phyloP scores from a whole-genome alignment of 2,329 filamentous ascomycete genomes.

The Cercospora sp. region DNA sequence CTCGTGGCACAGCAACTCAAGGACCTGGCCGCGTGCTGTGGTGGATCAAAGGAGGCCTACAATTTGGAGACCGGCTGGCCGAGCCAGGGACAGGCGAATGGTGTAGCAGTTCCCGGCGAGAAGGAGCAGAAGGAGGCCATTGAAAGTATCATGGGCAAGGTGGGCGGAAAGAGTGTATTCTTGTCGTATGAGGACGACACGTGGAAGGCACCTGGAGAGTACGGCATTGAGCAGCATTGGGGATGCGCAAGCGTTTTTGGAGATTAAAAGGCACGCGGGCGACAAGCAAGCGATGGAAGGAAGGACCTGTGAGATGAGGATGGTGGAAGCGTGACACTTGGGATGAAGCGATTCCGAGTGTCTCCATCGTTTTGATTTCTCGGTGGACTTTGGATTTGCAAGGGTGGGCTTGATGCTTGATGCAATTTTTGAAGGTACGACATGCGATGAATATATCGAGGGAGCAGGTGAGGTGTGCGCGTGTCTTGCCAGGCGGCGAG shows the following conservation, averaged over 20 bases:
- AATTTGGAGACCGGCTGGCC: conserved; percentile 95
- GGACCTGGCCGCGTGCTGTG: conserved; percentile 70
- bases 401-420: neutral
- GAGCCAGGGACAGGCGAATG: conserved; percentile 67
- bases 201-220: conserved; percentile 75
- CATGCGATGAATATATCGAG: neutral
- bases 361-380: neutral
- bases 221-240: conserved; percentile 78
- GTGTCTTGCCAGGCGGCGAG: neutral
- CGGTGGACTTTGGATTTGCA: neutral
- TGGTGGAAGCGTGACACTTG: neutral
- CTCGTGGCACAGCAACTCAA: conserved; percentile 76
- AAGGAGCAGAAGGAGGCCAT: conserved; percentile 72
- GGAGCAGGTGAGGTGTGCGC: neutral
- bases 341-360: neutral
- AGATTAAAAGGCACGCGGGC: neutral
- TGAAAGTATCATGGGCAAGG: conserved; percentile 64
- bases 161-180: conserved; percentile 71
- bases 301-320: neutral
- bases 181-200: conserved; percentile 78
- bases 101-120: conserved; percentile 66
- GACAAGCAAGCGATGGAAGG: neutral
- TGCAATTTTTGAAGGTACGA: neutral
- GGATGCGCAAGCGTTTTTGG: conserved; percentile 55
- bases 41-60: conserved; percentile 65